Percentiles rank a stretch among this genome's conserved stretches.
Evolutionary conservation across 371 early-diverging fungal genomes (phyloP).

Genomic region (Mortierella sp.): DNA sequence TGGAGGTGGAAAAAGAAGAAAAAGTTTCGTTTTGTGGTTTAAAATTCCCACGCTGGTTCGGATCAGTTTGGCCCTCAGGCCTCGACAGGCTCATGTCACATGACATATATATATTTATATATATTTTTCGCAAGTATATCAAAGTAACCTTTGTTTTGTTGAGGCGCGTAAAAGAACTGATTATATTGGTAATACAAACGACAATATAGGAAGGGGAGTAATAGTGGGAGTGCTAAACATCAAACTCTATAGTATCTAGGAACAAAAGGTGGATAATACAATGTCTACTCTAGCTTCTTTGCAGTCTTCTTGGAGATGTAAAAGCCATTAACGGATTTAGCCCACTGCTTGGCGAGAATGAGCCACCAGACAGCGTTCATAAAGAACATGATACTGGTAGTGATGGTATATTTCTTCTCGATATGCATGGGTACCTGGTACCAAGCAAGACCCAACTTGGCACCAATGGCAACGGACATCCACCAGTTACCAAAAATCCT

Average conservation of each 20-base stretch:
- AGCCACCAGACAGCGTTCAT: constrained; percentile 56
- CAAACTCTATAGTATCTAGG: neutral
- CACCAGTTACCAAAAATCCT: constrained; percentile 56
- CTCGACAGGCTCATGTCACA: neutral
- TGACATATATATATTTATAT: neutral
- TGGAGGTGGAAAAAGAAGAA: constrained; percentile 6
- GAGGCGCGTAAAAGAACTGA: no score
- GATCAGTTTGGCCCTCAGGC: neutral
- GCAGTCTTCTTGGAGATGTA: constrained; percentile 27
- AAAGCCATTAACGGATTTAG: constrained; percentile 29
- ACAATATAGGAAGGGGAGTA: neutral
- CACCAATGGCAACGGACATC: constrained; percentile 50
- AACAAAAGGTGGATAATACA: neutral
- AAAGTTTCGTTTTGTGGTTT: constrained; percentile 3
- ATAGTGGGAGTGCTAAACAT: neutral
- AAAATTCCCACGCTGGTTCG: constrained; percentile 33
- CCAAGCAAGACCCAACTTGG: constrained; percentile 50
- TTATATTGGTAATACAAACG: neutral
- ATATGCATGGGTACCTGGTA: constrained; percentile 40
- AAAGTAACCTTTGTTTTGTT: neutral
- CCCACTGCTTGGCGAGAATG: constrained; percentile 47
- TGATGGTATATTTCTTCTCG: constrained; percentile 48
- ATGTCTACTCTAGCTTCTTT: constrained; percentile 28
- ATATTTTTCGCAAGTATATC: neutral
- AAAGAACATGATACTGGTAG: constrained; percentile 47